A percentile compares a stretch with the other conserved stretches of the same genome.
Evolutionary conservation across 176 grass and related monocot species (phyloP).

Genomic region (Aegilops umbellulata): DNA sequence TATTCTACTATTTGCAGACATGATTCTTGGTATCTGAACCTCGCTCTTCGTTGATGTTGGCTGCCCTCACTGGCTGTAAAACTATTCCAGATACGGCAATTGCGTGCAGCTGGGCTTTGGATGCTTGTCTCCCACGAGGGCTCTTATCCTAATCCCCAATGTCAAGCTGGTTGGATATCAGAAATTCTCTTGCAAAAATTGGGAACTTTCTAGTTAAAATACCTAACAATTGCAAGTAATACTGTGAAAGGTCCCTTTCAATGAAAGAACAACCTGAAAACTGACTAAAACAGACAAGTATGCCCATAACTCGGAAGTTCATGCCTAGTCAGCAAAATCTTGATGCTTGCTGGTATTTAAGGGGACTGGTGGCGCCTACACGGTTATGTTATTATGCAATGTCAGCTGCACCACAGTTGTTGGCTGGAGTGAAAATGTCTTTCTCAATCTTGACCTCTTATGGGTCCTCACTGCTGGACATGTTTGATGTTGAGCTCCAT

Average conservation of each 20-base stretch:
- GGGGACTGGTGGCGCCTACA: background rate
- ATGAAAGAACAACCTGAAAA: conserved; percentile 19
- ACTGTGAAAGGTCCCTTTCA: background rate
- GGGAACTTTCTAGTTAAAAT: background rate
- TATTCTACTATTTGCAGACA: background rate
- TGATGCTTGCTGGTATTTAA: background rate
- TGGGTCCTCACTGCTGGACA: background rate
- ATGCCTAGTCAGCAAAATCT: background rate
- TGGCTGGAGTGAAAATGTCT: conserved; percentile 12
- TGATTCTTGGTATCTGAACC: background rate
- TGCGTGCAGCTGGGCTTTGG: background rate
- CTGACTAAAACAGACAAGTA: background rate
- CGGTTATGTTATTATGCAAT: background rate
- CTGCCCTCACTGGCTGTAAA: background rate
- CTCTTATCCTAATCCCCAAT: background rate
- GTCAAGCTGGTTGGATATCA: conserved; percentile 10
- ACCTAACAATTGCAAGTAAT: background rate
- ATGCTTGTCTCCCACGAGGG: background rate
- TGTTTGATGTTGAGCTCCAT: background rate
- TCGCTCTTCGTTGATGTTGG: background rate
- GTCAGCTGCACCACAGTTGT: background rate
- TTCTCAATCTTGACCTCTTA: background rate
- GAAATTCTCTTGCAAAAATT: background rate
- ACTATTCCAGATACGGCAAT: background rate
- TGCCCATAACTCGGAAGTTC: conserved; percentile 3